phyloP scores from a whole-genome alignment of 768 basidiomycete species.

The Pisolithus microcarpus region DNA sequence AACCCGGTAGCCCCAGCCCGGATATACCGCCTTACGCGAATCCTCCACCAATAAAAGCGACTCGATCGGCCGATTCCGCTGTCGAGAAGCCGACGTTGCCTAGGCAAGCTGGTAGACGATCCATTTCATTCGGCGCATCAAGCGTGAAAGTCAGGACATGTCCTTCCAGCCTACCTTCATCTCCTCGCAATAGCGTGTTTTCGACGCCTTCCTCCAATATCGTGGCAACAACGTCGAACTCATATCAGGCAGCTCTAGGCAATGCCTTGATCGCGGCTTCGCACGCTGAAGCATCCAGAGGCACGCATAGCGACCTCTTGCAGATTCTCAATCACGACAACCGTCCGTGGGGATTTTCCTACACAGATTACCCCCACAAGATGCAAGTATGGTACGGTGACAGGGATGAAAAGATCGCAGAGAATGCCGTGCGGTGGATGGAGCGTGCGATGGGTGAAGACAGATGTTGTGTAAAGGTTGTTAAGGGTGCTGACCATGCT shows the following conservation, averaged over 20 bases:
- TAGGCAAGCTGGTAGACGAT: slow-evolving; percentile 55
- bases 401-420: slow-evolving; percentile 87
- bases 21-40: slow-evolving; percentile 15
- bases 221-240: slow-evolving; percentile 19
- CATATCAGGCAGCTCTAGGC: slow-evolving; percentile 64
- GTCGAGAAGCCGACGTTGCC: slow-evolving; percentile 34
- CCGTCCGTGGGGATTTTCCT: slow-evolving; percentile 86
- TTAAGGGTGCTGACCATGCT: slow-evolving; percentile 85
- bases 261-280: slow-evolving; percentile 90
- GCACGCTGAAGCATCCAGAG: slow-evolving; percentile 88
- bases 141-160: slow-evolving; percentile 30
- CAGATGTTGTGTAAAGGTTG: slow-evolving; percentile 70
- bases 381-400: slow-evolving; percentile 92
- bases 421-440: slow-evolving; percentile 90
- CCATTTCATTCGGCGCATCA: slow-evolving; percentile 53
- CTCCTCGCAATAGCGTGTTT: slow-evolving; percentile 42
- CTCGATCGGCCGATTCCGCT: slow-evolving; percentile 19
- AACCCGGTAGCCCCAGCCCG: slow-evolving; percentile 10
- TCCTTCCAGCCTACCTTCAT: slow-evolving; percentile 46
- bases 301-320: slow-evolving; percentile 84
- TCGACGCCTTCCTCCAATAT: slow-evolving; percentile 20
- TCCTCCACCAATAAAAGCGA: slow-evolving; percentile 12
- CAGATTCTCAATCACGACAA: slow-evolving; percentile 89
- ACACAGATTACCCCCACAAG: slow-evolving; percentile 65
- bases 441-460: slow-evolving; percentile 74